A percentile compares a stretch with the other conserved stretches of the same genome.
phyloP scores from a whole-genome alignment of 176 grass and related monocot species.

The Triticum monococcum region DNA sequence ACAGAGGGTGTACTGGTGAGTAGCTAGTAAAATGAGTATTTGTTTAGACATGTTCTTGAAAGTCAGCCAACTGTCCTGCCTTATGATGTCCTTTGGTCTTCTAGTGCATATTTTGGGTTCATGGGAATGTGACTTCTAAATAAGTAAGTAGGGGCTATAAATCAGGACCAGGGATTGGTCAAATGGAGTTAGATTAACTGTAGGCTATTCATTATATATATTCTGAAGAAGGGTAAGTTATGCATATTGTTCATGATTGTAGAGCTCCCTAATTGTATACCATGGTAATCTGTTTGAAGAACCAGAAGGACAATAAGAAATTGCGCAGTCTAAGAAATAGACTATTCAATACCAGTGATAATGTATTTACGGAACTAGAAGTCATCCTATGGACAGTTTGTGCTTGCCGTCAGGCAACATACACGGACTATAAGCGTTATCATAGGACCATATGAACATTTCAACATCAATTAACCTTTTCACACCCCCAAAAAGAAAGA shows the following conservation, averaged over 20 bases:
- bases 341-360: neutral
- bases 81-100: neutral
- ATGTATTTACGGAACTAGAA: neutral
- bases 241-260: neutral
- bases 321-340: neutral
- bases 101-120: neutral
- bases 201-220: neutral
- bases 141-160: neutral
- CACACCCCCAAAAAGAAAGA: neutral
- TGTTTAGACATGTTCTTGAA: neutral
- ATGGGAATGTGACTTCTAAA: neutral
- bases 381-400: neutral
- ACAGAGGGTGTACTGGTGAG: slow-evolving; percentile 95
- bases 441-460: neutral
- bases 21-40: neutral
- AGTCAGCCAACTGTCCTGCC: neutral
- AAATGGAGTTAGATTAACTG: neutral
- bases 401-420: neutral
- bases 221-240: neutral
- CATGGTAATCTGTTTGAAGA: neutral
- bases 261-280: neutral
- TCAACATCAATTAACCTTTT: neutral
- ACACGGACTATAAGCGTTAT: neutral
- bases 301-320: neutral
- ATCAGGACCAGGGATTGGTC: neutral